A percentile compares a stretch with the other conserved stretches of the same genome.
Evolutionary conservation across 257 asterid genomes (phyloP).

Genomic region (Plantago ovata): DNA sequence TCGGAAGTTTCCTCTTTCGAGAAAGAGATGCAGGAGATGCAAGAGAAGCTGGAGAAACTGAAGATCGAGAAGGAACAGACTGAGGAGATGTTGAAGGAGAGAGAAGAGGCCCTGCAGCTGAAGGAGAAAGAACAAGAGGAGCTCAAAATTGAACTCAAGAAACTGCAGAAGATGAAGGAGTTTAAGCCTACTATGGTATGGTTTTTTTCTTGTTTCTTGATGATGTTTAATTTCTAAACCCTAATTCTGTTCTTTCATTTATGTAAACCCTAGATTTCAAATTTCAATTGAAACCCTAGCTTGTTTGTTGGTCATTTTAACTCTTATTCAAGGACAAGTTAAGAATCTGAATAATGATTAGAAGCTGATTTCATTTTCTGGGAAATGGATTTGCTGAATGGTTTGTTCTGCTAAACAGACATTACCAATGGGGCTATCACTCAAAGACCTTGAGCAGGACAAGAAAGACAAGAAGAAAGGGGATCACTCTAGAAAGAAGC

Average conservation of each 20-base stretch:
- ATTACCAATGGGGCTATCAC: slow-evolving; percentile 38
- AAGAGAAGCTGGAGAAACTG: slow-evolving; percentile 63
- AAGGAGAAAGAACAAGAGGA: slow-evolving; percentile 65
- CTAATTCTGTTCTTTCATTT: neutral
- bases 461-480: slow-evolving; percentile 71
- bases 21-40: slow-evolving; percentile 76
- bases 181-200: slow-evolving; percentile 72
- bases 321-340: neutral
- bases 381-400: neutral
- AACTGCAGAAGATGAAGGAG: slow-evolving; percentile 84
- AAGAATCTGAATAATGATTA: too few species aligned
- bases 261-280: neutral
- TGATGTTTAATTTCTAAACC: neutral
- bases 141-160: slow-evolving; percentile 68
- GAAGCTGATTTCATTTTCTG: too few species aligned
- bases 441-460: slow-evolving; percentile 49
- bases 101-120: slow-evolving; percentile 34
- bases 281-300: neutral
- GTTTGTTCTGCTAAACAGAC: slow-evolving; percentile 29
- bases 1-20: slow-evolving; percentile 40
- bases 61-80: slow-evolving; percentile 73
- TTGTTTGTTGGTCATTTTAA: neutral
- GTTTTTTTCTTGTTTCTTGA: neutral
- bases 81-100: slow-evolving; percentile 61
- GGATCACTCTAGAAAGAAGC: slow-evolving; percentile 48